Evolutionary conservation across 2,329 filamentous ascomycete genomes (phyloP), one percentile per base, ranked within the genome.

Genomic region (Fusarium brevicatenulatum): DNA sequence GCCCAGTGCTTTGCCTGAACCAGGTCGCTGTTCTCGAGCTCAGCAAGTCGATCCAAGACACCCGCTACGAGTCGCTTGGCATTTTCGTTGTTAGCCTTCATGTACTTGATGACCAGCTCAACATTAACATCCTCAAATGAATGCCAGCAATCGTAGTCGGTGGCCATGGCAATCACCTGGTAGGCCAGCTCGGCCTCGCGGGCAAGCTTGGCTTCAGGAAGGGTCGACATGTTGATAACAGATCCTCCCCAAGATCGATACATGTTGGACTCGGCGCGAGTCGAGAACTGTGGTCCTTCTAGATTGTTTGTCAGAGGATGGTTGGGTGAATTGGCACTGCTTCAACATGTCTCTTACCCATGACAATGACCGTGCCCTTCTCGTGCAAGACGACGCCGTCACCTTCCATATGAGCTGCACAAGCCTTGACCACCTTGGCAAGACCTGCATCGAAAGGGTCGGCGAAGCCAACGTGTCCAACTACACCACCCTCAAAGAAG

Each of bases 61-160:
- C 93, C 94, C 40, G 90, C 93, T 39, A 99, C 91, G 63, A 98
- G 91, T 57, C 91, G 87, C 81, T 92, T 92, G 39, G 96, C 96
- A 79, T 98, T 99, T 80, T 92, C 88, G 58, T 93, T 88, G 83
- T 99, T 99, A 75, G 94, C 92, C 81, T 93, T 92, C 96, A 99
- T 99, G 83, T 97, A 94, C 69, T 91, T 92, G 91, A 97, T 94
- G 63, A 99, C 96, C 93, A 98, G 97, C 82, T 95, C 93, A 28
- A 99, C 96, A 70, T 95, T 95, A 71, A 99, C 96, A 73, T 93
- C 93, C 65, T 91, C 92, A 54, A 89, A 89, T 25, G 89, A 91
- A 80, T 95, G 93, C 96, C 96, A 99, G 90, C 95, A 98, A 86
- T 99, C 96, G 83, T 99, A 99, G 86, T 99, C 96, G 34, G 96